These are phyloP conservation scores for Salix viminalis DNA, from an alignment of 345 rosid genomes.

Conservation along the genomic window DNA sequence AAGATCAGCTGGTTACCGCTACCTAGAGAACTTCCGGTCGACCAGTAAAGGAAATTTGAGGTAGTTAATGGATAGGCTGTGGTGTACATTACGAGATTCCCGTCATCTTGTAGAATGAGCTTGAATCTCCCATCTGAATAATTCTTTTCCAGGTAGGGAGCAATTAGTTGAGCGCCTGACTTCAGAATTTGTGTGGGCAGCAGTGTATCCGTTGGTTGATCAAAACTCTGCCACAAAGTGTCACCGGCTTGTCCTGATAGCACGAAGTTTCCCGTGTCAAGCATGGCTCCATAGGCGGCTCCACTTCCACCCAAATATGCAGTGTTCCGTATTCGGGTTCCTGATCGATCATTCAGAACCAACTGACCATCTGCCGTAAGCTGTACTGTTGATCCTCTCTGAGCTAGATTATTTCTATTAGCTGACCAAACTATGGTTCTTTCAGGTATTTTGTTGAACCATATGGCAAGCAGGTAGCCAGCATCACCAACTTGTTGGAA, in stretches of 20 bases:
- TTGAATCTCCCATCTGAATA: too few species aligned
- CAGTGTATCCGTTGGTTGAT: slow-evolving; percentile 49
- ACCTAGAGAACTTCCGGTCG: not conserved
- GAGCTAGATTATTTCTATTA: slow-evolving; percentile 25
- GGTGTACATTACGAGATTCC: slow-evolving; percentile 7
- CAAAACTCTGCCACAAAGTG: slow-evolving; percentile 46
- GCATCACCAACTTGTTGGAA: slow-evolving; percentile 21
- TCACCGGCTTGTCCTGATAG: slow-evolving; percentile 8
- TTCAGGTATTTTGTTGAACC: slow-evolving; percentile 39
- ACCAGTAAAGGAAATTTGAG: slow-evolving; percentile 32
- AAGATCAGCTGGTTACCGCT: slow-evolving; percentile 31
- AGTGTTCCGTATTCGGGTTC: not conserved
- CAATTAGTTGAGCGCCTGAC: slow-evolving; percentile 3
- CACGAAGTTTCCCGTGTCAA: slow-evolving; percentile 53
- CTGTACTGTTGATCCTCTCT: slow-evolving; percentile 25
- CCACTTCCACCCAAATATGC: slow-evolving; percentile 4
- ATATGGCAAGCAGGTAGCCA: slow-evolving; percentile 34
- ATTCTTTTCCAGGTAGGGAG: slow-evolving; percentile 32
- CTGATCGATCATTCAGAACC: slow-evolving; percentile 33
- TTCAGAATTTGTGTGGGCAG: slow-evolving; percentile 42
- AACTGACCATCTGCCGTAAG: slow-evolving; percentile 25
- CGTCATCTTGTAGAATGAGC: slow-evolving; percentile 28
- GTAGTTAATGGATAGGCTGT: too few species aligned
- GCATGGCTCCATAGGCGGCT: slow-evolving; percentile 40
- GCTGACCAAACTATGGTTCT: slow-evolving; percentile 54